phyloP scores from a whole-genome alignment of 106 monocot genomes.

The Chionographis japonica region DNA sequence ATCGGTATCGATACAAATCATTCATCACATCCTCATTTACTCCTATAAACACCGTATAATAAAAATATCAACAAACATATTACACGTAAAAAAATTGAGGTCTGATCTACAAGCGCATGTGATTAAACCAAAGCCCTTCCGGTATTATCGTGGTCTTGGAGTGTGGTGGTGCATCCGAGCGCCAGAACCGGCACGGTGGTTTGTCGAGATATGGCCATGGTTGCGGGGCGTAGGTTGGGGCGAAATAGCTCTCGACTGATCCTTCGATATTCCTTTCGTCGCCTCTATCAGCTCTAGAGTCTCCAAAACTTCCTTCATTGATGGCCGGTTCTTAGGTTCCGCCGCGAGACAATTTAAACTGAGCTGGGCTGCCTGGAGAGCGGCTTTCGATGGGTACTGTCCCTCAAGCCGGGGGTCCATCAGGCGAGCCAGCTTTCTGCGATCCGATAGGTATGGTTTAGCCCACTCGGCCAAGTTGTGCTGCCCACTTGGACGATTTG shows the following conservation, averaged over 20 bases:
- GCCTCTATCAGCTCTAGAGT: constrained; percentile 39
- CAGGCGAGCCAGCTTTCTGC: constrained; percentile 35
- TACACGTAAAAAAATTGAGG: no score
- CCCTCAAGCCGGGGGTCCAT: constrained; percentile 63
- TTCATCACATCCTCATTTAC: no score
- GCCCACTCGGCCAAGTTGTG: constrained; percentile 60
- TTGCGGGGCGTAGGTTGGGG: background rate
- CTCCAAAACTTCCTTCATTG: constrained; percentile 57
- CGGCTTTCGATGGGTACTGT: constrained; percentile 45
- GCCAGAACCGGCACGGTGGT: no score
- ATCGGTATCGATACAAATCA: no score
- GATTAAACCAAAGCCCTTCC: no score
- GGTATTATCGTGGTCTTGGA: no score
- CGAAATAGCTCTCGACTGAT: background rate
- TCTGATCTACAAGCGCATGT: no score
- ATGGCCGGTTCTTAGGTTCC: constrained; percentile 62
- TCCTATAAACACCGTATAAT: no score
- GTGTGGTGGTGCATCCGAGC: no score
- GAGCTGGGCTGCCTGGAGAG: constrained; percentile 44
- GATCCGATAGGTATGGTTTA: constrained; percentile 38
- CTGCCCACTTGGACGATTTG: constrained; percentile 38
- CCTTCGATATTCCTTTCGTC: constrained; percentile 15
- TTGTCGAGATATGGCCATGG: no score
- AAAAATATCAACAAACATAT: no score
- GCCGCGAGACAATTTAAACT: constrained; percentile 36